Evolutionary conservation across 208 protist species (phyloP), one percentile per base, ranked within the genome.

Genomic region (Leptomonas pyrrhocoris): DNA sequence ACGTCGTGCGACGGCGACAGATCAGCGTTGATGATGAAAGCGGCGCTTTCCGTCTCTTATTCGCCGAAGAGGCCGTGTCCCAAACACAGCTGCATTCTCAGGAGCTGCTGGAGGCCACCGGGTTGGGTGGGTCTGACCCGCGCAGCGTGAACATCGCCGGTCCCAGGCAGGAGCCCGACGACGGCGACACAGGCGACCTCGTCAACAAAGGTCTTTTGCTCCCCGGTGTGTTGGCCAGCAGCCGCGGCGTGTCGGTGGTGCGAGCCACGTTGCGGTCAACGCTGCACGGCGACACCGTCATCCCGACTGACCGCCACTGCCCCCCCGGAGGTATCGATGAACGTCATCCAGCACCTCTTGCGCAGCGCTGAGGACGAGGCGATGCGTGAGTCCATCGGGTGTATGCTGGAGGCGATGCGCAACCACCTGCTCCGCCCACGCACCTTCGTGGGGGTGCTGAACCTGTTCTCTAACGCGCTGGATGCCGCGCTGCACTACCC

Each of bases 381-480:
- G 27, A 55, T 88, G n/a, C 80, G 58, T 7, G 69, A 77, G 8
- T 80, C 81, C 21, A 66, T 90, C 7, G 61, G 34, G n/a, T 77
- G 79, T 49, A 64, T 88, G 15, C 23, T 88, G 30, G 57, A 77
- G 54, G 77, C 83, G 23, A 84, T 94, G 79, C 61, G 63, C 51
- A 55, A 74, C 12, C 73, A 80, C 23, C 76, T 80, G 45, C 86
- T 90, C 64, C 66, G 70, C 38, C 68, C 79, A 0, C 81, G 79
- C 64, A 83, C 88, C n/a, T 86, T 86, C 61, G 79, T 94, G 16
- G 88, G 85, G 5, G 49, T 94, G 7, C 34, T 94, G 40, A 90
- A 90, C 61, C 63, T 84, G 31, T 83, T 94, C 54, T 74, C 83
- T 62, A 90, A 94, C 50, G 80, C 85, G 2, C 72, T 94, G 18